Conservation (phyloP, 2,329 filamentous ascomycete species). For the Penicillium nordicum region DNA sequence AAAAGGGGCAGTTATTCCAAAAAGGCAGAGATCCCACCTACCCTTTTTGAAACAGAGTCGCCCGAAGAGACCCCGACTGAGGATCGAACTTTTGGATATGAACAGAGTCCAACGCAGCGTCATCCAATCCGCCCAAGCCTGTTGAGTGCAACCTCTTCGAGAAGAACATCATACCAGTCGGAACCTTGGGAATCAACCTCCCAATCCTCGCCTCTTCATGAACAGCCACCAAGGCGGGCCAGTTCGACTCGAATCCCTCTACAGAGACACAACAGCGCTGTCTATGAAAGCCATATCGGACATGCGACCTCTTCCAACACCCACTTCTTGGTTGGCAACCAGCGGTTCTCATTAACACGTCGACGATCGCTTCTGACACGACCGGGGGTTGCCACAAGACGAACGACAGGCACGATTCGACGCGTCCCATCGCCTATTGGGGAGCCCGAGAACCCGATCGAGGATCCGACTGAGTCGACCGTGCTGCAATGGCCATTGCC, state of each 20-base stretch:
- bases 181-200: slow-evolving; percentile 13
- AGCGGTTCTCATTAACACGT: slow-evolving; percentile 37
- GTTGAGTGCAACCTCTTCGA: slow-evolving; percentile 16
- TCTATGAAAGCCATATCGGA: slow-evolving; percentile 19
- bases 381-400: slow-evolving; percentile 37
- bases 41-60: slow-evolving; percentile 16
- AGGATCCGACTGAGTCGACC: slow-evolving; percentile 11
- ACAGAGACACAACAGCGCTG: slow-evolving; percentile 22
- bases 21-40: slow-evolving; percentile 15
- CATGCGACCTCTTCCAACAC: slow-evolving; percentile 33
- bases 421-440: slow-evolving; percentile 25
- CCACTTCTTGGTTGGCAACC: slow-evolving; percentile 32
- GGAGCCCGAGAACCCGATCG: slow-evolving; percentile 16
- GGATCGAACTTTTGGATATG: background rate
- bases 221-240: slow-evolving; percentile 27
- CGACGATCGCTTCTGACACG: slow-evolving; percentile 36
- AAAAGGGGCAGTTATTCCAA: slow-evolving; percentile 11
- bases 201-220: slow-evolving; percentile 12
- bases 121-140: slow-evolving; percentile 10
- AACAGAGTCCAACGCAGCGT: background rate
- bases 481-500: slow-evolving; percentile 23
- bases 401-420: slow-evolving; percentile 24
- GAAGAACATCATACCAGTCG: slow-evolving; percentile 24
- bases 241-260: slow-evolving; percentile 31
- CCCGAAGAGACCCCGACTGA: background rate